Evolutionary conservation across 768 basidiomycete species (phyloP).

Genomic region (Cystobasidium tubakii): DNA sequence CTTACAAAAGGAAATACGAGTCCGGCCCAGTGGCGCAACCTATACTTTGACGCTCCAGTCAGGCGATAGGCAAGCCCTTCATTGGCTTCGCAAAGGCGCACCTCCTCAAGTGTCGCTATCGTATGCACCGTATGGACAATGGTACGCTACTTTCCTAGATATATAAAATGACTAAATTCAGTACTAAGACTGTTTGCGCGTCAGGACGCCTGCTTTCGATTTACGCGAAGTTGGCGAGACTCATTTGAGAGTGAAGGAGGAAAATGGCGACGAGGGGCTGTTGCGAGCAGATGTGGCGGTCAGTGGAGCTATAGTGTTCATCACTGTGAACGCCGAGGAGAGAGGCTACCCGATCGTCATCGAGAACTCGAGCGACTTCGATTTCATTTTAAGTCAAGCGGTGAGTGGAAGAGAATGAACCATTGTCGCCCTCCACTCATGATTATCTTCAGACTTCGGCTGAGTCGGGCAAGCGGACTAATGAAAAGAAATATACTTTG

Average conservation of each 20-base stretch:
- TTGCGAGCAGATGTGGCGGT: conserved; percentile 72
- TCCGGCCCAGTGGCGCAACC: conserved; percentile 78
- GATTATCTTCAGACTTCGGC: conserved; percentile 40
- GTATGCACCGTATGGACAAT: conserved; percentile 72
- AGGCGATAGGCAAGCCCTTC: conserved; percentile 64
- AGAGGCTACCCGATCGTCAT: conserved; percentile 83
- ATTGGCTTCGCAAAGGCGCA: conserved; percentile 61
- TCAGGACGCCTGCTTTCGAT: conserved; percentile 86
- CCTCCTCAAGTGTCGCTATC: conserved; percentile 77
- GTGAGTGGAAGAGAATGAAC: conserved; percentile 52
- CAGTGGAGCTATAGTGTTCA: conserved; percentile 79
- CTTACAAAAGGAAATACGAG: conserved; percentile 61
- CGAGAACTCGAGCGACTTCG: conserved; percentile 76
- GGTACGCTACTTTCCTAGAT: conserved; percentile 55
- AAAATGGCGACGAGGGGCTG: conserved; percentile 53
- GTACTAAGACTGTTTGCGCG: neutral
- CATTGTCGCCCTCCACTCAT: neutral
- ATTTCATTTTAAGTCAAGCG: conserved; percentile 66
- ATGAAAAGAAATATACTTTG: conserved; percentile 56
- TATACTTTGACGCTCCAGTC: conserved; percentile 62
- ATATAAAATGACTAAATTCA: neutral
- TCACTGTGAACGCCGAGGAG: conserved; percentile 63
- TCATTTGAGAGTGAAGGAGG: conserved; percentile 62
- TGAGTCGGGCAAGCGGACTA: conserved; percentile 32
- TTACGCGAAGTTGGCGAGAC: conserved; percentile 82